Percentiles rank a stretch among this genome's conserved stretches.
Conservation (phyloP, 176 grass and related monocot species). For the Tuctoria greenei region DNA sequence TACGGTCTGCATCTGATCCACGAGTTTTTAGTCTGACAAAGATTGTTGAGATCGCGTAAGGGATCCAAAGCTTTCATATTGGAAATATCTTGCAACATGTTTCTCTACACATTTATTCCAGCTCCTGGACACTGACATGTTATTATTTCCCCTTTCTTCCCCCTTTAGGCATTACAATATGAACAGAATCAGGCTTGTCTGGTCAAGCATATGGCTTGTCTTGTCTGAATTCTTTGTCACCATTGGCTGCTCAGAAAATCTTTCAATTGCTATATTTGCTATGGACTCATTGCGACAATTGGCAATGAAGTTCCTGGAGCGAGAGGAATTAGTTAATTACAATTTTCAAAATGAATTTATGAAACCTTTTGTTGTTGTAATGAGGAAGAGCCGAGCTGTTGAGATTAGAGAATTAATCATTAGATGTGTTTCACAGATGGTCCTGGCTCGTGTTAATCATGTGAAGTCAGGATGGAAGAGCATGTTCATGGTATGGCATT, state of each 20-base stretch:
- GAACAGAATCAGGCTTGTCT: conserved; percentile 99
- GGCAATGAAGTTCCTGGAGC: conserved; percentile 98
- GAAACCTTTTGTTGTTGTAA: conserved; percentile 99
- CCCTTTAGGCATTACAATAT: conserved; percentile 91
- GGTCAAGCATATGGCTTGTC: conserved; percentile 99
- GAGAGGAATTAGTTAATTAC: conserved; percentile 91
- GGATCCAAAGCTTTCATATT: conserved; percentile 19
- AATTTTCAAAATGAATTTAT: conserved; percentile 99
- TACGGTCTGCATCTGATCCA: conserved; percentile 95
- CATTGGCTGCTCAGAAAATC: conserved; percentile 97
- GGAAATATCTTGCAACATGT: conserved; percentile 18
- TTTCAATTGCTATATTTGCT: conserved; percentile 98
- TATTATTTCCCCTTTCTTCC: conserved; percentile 29
- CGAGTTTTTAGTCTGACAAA: conserved; percentile 95
- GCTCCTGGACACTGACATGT: conserved; percentile 16
- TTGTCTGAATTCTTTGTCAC: conserved; percentile 98
- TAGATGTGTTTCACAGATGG: conserved; percentile 98
- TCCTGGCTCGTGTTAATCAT: conserved; percentile 88
- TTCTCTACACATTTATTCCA: conserved; percentile 25
- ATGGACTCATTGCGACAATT: conserved; percentile 98
- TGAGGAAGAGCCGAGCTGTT: conserved; percentile 98
- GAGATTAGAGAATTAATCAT: conserved; percentile 98
- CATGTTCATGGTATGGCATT: conserved; percentile 92
- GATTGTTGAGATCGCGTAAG: conserved; percentile 98
- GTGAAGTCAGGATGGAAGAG: conserved; percentile 99